These are phyloP conservation scores for Mycena amicta DNA, from an alignment of 768 basidiomycete species.

Conservation along the genomic window DNA sequence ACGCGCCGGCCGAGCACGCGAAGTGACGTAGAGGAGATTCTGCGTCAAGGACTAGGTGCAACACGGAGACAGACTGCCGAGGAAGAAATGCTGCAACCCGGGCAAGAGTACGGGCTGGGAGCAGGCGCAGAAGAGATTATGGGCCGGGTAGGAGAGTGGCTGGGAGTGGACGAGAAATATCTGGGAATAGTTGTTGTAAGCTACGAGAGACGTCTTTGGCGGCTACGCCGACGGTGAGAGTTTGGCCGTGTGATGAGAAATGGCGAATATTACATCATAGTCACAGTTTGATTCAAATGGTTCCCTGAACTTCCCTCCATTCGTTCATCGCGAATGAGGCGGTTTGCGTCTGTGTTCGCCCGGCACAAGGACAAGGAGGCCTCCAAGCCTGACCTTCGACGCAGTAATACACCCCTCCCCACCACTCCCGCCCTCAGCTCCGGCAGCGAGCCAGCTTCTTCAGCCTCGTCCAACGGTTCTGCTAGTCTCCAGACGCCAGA, in stretches of 20 bases:
- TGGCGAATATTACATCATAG: too few relatives aligned
- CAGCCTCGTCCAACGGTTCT: constrained; percentile 64
- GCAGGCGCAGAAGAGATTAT: constrained; percentile 65
- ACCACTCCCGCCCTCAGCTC: constrained; percentile 35
- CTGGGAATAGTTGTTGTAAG: constrained; percentile 59
- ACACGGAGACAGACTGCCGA: constrained; percentile 16
- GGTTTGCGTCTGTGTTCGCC: constrained; percentile 62
- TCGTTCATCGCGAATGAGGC: constrained; percentile 51
- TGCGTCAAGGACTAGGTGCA: constrained; percentile 12
- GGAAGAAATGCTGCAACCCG: constrained; percentile 44
- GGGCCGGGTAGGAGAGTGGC: constrained; percentile 51
- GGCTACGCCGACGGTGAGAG: constrained; percentile 25
- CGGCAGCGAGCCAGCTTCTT: constrained; percentile 47
- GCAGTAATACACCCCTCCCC: constrained; percentile 23
- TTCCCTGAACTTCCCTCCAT: constrained; percentile 9
- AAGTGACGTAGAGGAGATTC: constrained; percentile 11
- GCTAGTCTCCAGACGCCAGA: constrained; percentile 62
- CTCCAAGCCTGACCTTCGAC: constrained; percentile 38
- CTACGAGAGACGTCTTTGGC: constrained; percentile 64
- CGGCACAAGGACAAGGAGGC: constrained; percentile 41
- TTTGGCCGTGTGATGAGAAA: neutral
- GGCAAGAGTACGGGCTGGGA: constrained; percentile 63
- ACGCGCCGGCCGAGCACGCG: constrained; percentile 11
- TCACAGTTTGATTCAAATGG: neutral
- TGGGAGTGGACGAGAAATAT: constrained; percentile 56